These are phyloP conservation scores for Ganoderma resinaceum DNA, from an alignment of 1,284 basidiomycete genomes.

Conservation along the genomic window DNA sequence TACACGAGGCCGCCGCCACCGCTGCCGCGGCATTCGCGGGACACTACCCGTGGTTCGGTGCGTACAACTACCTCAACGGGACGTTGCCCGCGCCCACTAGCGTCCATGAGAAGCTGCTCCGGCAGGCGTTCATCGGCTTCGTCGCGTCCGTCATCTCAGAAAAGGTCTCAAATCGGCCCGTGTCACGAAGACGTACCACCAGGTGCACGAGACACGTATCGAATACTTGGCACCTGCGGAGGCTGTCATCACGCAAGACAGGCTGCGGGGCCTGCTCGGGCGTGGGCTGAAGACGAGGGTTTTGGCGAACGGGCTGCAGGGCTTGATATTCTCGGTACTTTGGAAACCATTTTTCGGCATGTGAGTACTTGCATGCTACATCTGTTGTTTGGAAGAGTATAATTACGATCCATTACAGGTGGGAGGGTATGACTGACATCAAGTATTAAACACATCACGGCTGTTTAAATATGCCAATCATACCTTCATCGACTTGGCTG, in stretches of 20 bases:
- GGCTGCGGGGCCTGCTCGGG: conserved; percentile 73
- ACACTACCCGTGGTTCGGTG: conserved; percentile 84
- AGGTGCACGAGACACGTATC: conserved; percentile 48
- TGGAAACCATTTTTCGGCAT: conserved; percentile 88
- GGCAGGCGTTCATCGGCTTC: conserved; percentile 90
- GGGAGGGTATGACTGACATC: too few relatives aligned
- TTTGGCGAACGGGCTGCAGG: conserved; percentile 87
- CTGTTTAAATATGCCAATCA: too few relatives aligned
- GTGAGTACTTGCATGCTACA: conserved; percentile 52
- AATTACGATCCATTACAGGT: neutral
- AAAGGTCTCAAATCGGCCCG: conserved; percentile 85
- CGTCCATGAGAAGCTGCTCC: conserved; percentile 63
- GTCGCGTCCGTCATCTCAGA: conserved; percentile 83
- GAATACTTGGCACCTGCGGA: conserved; percentile 76
- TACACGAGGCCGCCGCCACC: conserved; percentile 84
- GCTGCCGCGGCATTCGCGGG: conserved; percentile 92
- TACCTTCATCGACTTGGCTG: too few relatives aligned
- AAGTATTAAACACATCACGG: too few relatives aligned
- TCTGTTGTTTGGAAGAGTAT: neutral
- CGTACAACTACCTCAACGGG: conserved; percentile 82
- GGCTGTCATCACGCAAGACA: conserved; percentile 71
- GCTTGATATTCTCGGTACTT: conserved; percentile 83
- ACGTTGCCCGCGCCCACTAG: conserved; percentile 67
- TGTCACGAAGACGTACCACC: conserved; percentile 86
- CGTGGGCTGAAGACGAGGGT: conserved; percentile 86